Conservation (phyloP, 2,329 filamentous ascomycete species). For the Colletotrichum musicola region DNA sequence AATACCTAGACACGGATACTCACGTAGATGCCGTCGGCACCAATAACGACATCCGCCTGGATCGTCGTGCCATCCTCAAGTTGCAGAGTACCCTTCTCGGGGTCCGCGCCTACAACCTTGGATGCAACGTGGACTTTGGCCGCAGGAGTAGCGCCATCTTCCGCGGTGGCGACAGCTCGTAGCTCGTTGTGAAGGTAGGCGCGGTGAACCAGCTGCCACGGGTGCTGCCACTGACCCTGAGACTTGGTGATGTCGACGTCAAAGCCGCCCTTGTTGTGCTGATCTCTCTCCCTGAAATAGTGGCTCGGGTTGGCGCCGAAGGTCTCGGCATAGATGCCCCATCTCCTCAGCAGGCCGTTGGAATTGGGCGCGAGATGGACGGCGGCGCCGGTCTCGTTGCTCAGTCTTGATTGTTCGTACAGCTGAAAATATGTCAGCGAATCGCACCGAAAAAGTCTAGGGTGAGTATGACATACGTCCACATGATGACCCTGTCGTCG, state of each 20-base stretch:
- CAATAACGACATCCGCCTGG: constrained; percentile 63
- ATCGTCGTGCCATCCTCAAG: constrained; percentile 59
- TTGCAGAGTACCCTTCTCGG: constrained; percentile 53
- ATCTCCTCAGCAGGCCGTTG: constrained; percentile 65
- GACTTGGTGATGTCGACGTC: constrained; percentile 50
- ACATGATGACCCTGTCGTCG: constrained; percentile 65
- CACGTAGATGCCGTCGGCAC: constrained; percentile 67
- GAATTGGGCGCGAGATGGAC: constrained; percentile 74
- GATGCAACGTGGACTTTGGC: constrained; percentile 55
- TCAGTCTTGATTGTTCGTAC: constrained; percentile 68
- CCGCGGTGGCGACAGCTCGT: constrained; percentile 56
- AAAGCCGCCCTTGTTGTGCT: constrained; percentile 51
- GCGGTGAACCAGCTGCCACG: constrained; percentile 64
- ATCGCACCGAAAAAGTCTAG: background rate
- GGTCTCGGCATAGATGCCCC: constrained; percentile 53
- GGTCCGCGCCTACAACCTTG: constrained; percentile 58
- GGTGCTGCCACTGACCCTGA: constrained; percentile 58
- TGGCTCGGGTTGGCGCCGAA: constrained; percentile 50
- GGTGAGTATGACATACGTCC: constrained; percentile 41
- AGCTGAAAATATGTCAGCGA: constrained; percentile 50
- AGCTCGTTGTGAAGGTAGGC: constrained; percentile 63
- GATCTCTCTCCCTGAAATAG: constrained; percentile 51
- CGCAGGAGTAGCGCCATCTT: constrained; percentile 50
- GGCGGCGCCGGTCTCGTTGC: constrained; percentile 69
- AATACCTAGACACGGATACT: constrained; percentile 44